phyloP scores from a whole-genome alignment of 768 basidiomycete genomes.

The Lentinula sp. region DNA sequence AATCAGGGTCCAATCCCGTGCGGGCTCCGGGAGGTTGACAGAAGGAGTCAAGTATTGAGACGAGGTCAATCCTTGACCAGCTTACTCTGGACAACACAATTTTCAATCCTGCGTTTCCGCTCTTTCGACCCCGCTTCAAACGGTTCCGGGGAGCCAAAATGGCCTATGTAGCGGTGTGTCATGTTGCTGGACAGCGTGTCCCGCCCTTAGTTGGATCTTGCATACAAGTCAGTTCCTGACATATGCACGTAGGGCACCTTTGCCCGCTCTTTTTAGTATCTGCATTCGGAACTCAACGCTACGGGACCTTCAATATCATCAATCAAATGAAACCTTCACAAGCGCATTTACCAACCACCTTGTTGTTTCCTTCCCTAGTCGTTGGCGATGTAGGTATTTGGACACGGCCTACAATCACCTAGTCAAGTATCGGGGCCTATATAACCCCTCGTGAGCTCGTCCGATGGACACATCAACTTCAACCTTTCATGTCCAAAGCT shows the following conservation, averaged over 20 bases:
- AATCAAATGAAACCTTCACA: not conserved
- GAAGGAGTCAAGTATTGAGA: not conserved
- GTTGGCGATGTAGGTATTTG: not conserved
- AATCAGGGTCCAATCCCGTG: not conserved
- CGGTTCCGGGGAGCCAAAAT: not conserved
- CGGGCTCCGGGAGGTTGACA: not conserved
- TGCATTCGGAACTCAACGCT: not conserved
- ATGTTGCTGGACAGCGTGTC: not conserved
- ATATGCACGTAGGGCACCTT: not conserved
- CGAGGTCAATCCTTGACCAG: not conserved
- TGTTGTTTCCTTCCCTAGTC: not conserved
- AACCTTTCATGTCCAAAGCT: not conserved
- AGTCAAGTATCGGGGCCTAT: not conserved
- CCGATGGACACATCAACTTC: not conserved
- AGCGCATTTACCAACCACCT: not conserved
- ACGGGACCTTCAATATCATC: not conserved
- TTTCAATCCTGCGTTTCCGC: not conserved
- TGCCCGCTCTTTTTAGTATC: not conserved
- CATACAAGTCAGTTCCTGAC: not conserved
- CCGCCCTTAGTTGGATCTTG: not conserved
- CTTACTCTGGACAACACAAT: not conserved
- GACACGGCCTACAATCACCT: slow-evolving; percentile 1
- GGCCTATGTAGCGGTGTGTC: not conserved
- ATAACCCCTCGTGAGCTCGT: not conserved
- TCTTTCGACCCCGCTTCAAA: not conserved